Base-by-base conservation (phyloP, 805 yeast species). In the Candida yuanshanica region DNA sequence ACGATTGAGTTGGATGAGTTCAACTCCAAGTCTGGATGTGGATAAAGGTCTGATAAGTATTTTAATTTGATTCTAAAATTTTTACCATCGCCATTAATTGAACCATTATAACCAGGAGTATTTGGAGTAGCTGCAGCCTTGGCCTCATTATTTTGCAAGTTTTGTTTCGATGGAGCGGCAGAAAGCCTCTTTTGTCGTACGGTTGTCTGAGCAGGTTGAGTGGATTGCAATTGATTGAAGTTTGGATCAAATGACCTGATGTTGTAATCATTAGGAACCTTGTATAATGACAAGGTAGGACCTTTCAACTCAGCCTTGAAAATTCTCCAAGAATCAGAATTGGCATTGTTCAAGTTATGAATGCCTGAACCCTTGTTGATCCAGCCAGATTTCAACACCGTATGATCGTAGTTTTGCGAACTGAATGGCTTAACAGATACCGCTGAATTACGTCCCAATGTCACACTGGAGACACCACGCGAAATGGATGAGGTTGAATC, bases 271-370 rank as follows among this genome's bases (percentile, higher is more conserved):
- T 65, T 60, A 2, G 73, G 81, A 27, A 78, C 71, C 57, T 77
- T 82, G 65, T 75, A 84, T 14, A 89, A 59, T 40, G 70, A 68
- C 39, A 89, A 62, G 33, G 69, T 66, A 2, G 89, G 76, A 16
- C 95, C 95, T 51, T 72, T 76, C 43, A 89, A 63, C 52, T 80
- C 86, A 0, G 83, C 88, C 38, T 82, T 69, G 42, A 68, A 76
- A 24, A 86, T 58, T 44, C 73, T 57, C 65, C 65, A 60, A 1
- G 54, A 49, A 33, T 53, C 58, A 5, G 55, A 34, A 18, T 47
- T 45, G 4, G 53, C 35, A 17, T 41, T 43, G 29, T 48, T 47
- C 47, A 51, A 51, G 22, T 54, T 49, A 13, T 41, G 48, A 31
- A 56, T 46, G 32, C 65, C 64, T 24, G 61, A 59, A 2, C 75